Percentiles rank a stretch among this genome's conserved stretches.
These are phyloP conservation scores for Thielaviopsis euricoi DNA, from an alignment of 2,329 filamentous ascomycete genomes.

Conservation along the genomic window DNA sequence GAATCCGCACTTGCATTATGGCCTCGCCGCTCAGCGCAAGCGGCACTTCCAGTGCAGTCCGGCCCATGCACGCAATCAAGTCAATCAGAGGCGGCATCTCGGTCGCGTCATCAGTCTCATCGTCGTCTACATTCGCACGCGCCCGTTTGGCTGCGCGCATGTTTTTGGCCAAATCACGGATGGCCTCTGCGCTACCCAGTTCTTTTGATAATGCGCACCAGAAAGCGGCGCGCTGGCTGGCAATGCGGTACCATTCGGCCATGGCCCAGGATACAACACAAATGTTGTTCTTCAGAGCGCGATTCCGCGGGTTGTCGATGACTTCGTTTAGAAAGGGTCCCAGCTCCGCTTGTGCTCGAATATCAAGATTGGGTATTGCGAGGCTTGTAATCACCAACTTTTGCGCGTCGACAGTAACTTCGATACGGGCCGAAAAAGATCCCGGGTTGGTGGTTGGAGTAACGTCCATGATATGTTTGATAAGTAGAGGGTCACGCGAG, in stretches of 20 bases:
- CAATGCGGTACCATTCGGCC: conserved; percentile 48
- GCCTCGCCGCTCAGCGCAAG: conserved; percentile 17
- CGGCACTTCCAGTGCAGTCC: conserved; percentile 17
- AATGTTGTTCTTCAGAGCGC: conserved; percentile 38
- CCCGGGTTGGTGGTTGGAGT: conserved; percentile 24
- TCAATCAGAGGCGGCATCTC: not conserved
- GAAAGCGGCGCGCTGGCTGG: conserved; percentile 41
- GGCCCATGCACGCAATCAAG: conserved; percentile 1
- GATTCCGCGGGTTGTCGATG: conserved; percentile 15
- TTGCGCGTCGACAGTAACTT: conserved; percentile 40
- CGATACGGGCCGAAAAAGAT: conserved; percentile 38
- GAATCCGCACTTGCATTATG: conserved; percentile 24
- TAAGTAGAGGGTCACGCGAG: conserved; percentile 23
- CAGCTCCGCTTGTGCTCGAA: conserved; percentile 41
- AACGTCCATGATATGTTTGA: conserved; percentile 40
- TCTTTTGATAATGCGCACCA: conserved; percentile 39
- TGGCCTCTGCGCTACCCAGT: conserved; percentile 23
- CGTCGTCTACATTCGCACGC: conserved; percentile 13
- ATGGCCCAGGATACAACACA: conserved; percentile 49
- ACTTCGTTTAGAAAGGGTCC: conserved; percentile 14
- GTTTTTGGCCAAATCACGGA: conserved; percentile 18
- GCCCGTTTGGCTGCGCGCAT: conserved; percentile 17
- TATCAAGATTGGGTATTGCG: conserved; percentile 36
- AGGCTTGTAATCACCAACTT: conserved; percentile 35
- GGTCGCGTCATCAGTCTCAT: not conserved